Evolutionary conservation across 2,329 filamentous ascomycete genomes (phyloP).

Genomic region (Cryphonectria parasitica): DNA sequence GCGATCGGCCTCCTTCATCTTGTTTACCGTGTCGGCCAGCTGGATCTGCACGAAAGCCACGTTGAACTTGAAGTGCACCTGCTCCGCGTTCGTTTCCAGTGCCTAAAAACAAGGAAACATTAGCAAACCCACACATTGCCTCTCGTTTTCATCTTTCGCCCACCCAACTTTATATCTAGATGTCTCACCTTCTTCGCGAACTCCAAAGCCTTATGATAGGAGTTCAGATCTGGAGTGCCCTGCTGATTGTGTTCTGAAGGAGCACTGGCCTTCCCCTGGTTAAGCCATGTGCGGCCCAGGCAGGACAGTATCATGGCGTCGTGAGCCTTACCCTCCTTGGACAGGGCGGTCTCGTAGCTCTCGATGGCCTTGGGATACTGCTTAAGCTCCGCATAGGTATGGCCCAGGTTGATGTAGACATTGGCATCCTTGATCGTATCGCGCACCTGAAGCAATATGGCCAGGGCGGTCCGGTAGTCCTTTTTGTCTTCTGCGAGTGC

Average conservation of each 20-base stretch:
- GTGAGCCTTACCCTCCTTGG: constrained; percentile 72
- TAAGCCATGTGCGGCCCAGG: constrained; percentile 84
- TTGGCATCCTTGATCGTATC: constrained; percentile 88
- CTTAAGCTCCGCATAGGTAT: constrained; percentile 86
- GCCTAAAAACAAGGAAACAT: constrained; percentile 52
- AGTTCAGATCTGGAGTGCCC: constrained; percentile 50
- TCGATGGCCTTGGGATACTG: constrained; percentile 93
- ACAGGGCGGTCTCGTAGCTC: constrained; percentile 85
- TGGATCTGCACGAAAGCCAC: constrained; percentile 97
- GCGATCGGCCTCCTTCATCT: constrained; percentile 74
- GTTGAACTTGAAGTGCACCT: constrained; percentile 94
- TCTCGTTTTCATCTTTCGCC: no score
- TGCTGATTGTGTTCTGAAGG: constrained; percentile 45
- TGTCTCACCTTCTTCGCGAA: constrained; percentile 65
- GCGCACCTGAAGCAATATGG: constrained; percentile 86
- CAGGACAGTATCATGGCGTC: constrained; percentile 83
- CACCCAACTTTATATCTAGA: constrained; percentile 22
- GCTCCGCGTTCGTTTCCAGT: constrained; percentile 76
- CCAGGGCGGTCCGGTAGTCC: constrained; percentile 78
- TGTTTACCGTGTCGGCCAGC: constrained; percentile 74
- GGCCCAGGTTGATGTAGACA: constrained; percentile 90
- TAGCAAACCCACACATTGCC: constrained; percentile 12
- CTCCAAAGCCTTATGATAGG: constrained; percentile 60
- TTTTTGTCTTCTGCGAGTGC: constrained; percentile 94
- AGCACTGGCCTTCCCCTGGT: constrained; percentile 65